phyloP scores from a whole-genome alignment of 2,329 filamentous ascomycete species.

The Plectosphaerella cucumerina region DNA sequence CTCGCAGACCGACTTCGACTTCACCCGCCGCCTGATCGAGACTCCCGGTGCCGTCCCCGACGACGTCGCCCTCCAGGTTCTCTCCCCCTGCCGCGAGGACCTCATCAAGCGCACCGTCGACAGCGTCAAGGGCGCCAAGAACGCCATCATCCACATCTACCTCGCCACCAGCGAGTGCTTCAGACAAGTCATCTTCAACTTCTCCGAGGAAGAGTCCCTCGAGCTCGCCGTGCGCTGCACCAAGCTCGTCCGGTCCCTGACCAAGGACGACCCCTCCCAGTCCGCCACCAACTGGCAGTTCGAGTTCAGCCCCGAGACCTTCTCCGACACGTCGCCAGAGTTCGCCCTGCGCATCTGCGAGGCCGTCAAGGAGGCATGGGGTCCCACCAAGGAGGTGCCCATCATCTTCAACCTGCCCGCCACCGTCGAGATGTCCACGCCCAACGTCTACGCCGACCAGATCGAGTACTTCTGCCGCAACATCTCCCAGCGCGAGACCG shows the following conservation, averaged over 20 bases:
- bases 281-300: slow-evolving; percentile 66
- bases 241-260: slow-evolving; percentile 81
- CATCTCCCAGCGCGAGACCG: slow-evolving; percentile 79
- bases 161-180: slow-evolving; percentile 96
- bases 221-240: slow-evolving; percentile 82
- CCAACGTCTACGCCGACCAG: slow-evolving; percentile 93
- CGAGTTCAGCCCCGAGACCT: slow-evolving; percentile 82
- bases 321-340: slow-evolving; percentile 84
- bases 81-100: slow-evolving; percentile 87
- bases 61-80: slow-evolving; percentile 87
- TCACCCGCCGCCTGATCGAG: slow-evolving; percentile 80
- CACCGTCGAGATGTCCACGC: slow-evolving; percentile 91
- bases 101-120: slow-evolving; percentile 88
- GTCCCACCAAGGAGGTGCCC: slow-evolving; percentile 68
- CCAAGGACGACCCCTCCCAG: slow-evolving; percentile 67
- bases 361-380: slow-evolving; percentile 93
- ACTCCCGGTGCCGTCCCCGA: slow-evolving; percentile 80
- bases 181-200: slow-evolving; percentile 84
- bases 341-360: slow-evolving; percentile 82
- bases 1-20: slow-evolving; percentile 94
- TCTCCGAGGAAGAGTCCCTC: slow-evolving; percentile 75
- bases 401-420: slow-evolving; percentile 98
- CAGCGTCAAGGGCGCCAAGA: slow-evolving; percentile 82
- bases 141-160: slow-evolving; percentile 92
- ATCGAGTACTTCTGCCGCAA: slow-evolving; percentile 92